Evolutionary conservation across 1,139 yeast species (phyloP).

Genomic region (Lodderomyces oxycetoniae): DNA sequence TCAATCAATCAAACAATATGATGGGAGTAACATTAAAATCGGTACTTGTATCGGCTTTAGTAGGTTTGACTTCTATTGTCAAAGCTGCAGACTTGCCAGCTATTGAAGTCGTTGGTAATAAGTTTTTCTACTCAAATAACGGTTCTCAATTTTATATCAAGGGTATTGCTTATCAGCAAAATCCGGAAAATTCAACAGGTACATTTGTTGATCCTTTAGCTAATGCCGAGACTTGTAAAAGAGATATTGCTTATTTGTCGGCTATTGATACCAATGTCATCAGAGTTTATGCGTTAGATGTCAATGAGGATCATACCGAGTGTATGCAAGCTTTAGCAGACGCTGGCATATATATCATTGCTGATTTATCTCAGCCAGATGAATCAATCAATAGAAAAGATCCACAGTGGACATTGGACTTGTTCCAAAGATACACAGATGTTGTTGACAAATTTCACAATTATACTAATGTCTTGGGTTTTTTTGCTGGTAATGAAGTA

Average conservation of each 20-base stretch:
- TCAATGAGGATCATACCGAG: constrained; percentile 55
- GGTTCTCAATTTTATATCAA: constrained; percentile 43
- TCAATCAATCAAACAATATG: too few species aligned
- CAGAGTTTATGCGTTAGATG: constrained; percentile 71
- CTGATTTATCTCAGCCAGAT: constrained; percentile 68
- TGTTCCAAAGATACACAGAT: constrained; percentile 66
- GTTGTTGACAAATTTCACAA: constrained; percentile 69
- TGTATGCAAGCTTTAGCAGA: constrained; percentile 65
- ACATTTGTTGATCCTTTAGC: constrained; percentile 72
- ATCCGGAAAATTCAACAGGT: constrained; percentile 33
- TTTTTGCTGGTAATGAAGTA: constrained; percentile 92
- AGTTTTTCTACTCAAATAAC: constrained; percentile 41
- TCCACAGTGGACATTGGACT: constrained; percentile 60
- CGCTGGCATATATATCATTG: constrained; percentile 76
- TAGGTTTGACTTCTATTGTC: constrained; percentile 15
- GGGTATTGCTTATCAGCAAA: constrained; percentile 47
- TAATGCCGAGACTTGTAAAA: constrained; percentile 63
- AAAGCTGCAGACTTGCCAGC: constrained; percentile 23
- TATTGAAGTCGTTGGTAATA: constrained; percentile 43
- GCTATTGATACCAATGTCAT: constrained; percentile 60
- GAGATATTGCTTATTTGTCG: constrained; percentile 73
- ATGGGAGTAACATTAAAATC: constrained; percentile 43
- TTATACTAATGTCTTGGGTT: constrained; percentile 76
- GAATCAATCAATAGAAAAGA: constrained; percentile 55
- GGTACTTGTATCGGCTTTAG: constrained; percentile 28